Conservation (phyloP, 345 rosid genomes). For the Eucalyptus sp. region DNA sequence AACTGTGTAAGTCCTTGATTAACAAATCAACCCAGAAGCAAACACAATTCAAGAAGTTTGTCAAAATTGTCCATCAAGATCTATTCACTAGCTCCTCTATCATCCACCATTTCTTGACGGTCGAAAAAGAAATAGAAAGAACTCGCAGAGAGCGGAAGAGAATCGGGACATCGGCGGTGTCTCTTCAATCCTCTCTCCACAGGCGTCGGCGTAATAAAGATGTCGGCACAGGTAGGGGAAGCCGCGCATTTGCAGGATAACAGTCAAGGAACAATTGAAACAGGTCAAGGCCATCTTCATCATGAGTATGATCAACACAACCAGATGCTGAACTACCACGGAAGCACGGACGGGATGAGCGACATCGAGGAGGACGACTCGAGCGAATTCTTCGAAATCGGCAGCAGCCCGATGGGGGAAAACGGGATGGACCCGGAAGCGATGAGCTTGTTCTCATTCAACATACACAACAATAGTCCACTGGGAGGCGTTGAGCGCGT, state of each 20-base stretch:
- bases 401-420: background rate
- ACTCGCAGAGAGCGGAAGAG: background rate
- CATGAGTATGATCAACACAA: background rate
- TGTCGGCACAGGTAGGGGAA: background rate
- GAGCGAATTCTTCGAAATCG: conserved; percentile 17
- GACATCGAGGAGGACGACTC: conserved; percentile 14
- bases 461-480: background rate
- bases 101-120: background rate
- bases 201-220: background rate
- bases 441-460: conserved; percentile 29
- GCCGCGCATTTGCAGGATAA: background rate
- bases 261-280: background rate
- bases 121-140: background rate
- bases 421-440: conserved; percentile 14
- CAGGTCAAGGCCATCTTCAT: background rate
- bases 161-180: background rate
- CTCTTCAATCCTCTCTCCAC: background rate
- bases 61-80: background rate
- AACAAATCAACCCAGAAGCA: background rate
- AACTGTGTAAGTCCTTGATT: background rate
- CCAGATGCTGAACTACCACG: background rate
- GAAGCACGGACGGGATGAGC: background rate
- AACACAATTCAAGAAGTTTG: background rate
- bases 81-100: background rate
- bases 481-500: conserved; percentile 25